Evolutionary conservation across 768 basidiomycete genomes (phyloP).

Genomic region (Candolleomyces efflorescens): DNA sequence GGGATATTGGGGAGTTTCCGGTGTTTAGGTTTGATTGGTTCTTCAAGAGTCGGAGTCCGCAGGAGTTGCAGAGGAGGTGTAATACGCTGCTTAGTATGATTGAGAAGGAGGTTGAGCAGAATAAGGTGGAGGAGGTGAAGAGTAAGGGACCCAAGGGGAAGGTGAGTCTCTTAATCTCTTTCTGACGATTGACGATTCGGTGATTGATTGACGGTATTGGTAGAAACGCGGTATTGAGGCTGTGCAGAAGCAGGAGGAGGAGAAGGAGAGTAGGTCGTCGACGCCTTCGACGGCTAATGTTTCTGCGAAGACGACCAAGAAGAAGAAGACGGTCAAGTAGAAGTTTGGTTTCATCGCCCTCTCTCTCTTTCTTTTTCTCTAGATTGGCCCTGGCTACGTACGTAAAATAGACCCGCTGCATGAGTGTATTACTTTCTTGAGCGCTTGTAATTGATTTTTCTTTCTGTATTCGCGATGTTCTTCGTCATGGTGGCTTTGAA

Average conservation of each 20-base stretch:
- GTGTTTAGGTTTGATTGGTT: constrained; percentile 99
- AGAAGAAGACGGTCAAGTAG: constrained; percentile 25
- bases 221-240: constrained; percentile 76
- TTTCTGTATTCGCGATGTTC: no score
- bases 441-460: no score
- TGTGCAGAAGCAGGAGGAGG: constrained; percentile 44
- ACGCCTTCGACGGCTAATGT: constrained; percentile 46
- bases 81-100: constrained; percentile 87
- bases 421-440: no score
- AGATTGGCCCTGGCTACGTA: no score
- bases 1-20: constrained; percentile 94
- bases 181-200: not conserved
- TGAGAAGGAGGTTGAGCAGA: constrained; percentile 81
- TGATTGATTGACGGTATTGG: constrained; percentile 6
- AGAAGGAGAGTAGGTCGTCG: constrained; percentile 56
- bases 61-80: constrained; percentile 85
- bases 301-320: constrained; percentile 57
- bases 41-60: constrained; percentile 88
- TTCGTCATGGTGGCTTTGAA: no score
- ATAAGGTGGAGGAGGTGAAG: constrained; percentile 64
- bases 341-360: not conserved
- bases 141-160: constrained; percentile 61
- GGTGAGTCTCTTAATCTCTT: constrained; percentile 32
- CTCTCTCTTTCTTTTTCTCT: no score
- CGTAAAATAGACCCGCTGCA: no score